Evolutionary conservation across 495 filamentous ascomycete species (phyloP), one percentile per base, ranked within the genome.

Genomic region (Evernia prunastri): DNA sequence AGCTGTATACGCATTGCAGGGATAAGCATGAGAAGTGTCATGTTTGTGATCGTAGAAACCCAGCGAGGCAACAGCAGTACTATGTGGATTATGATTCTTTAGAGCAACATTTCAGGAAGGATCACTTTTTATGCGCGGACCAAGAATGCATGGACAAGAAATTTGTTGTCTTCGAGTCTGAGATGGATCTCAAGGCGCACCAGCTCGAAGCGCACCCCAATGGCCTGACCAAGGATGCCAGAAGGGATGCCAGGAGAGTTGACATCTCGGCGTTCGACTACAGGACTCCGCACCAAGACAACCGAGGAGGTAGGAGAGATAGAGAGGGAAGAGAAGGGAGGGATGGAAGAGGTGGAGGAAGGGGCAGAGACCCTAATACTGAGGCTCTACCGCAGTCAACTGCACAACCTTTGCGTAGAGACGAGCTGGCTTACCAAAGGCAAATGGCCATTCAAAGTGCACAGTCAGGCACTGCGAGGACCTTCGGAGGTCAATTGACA

Each of bases 21-120:
- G 88, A 91, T 63, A 90, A 87, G 68, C 94, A 99, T 70, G 95
- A 97, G 75, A 85, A 90, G 59, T 99, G 94, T 71, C 91, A 96
- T 70, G 85, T 99, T 37, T 99, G 94, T 74, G 94, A 99, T 71
- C 79, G 91, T 49, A 77, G 81, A 47, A 84, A 86, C 61, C 80
- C 80, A 49, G 80, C 86, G 43, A 79, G 84, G 35, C 87, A 91
- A 31, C 90, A 91, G 63, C 86, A 90, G 69, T 99, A 99, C 72
- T 99, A 90, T 69, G 76, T 87, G 43, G 82, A 99, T 75, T 96
- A 96, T 75, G 82, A 91, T 65, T 81, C 87, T 0, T 77, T 99
- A 0, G 90, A 93, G 68, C 74, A 82, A 15, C 94, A 99, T 74
- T 97, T 96, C 72, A 82, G 83, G 63, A 86, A 86, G 59, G 91